Conservation (phyloP, 768 basidiomycete genomes). For the Heimioporus sp. region DNA sequence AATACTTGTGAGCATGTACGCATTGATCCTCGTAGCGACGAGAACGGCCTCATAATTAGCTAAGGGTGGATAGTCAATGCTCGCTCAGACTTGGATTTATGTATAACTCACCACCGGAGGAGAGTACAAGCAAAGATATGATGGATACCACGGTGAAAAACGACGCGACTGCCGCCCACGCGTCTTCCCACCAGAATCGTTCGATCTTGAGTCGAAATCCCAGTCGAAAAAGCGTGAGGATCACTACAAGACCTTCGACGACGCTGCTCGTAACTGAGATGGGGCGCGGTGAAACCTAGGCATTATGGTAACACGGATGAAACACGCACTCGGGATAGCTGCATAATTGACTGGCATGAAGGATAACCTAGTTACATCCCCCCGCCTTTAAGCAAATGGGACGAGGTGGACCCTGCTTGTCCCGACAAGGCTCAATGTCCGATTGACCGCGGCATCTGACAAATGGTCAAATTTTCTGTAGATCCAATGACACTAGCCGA, state of each 20-base stretch:
- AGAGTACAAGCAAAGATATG: not conserved
- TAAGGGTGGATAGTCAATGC: not conserved
- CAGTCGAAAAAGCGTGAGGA: slow-evolving; percentile 15
- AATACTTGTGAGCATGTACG: slow-evolving; percentile 6
- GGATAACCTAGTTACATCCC: too few relatives aligned
- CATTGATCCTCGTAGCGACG: not conserved
- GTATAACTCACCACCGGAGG: not conserved
- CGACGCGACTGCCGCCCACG: slow-evolving; percentile 15
- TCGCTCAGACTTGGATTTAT: too few relatives aligned
- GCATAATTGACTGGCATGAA: not conserved
- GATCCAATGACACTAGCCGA: too few relatives aligned
- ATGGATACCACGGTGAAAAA: not conserved
- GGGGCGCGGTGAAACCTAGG: not conserved
- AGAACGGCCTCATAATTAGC: not conserved
- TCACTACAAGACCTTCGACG: slow-evolving; percentile 2
- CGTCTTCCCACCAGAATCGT: slow-evolving; percentile 24
- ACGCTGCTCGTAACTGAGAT: slow-evolving; percentile 6
- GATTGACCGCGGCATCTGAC: too few relatives aligned
- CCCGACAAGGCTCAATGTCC: too few relatives aligned
- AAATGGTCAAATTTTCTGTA: too few relatives aligned
- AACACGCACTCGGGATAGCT: slow-evolving; percentile 5
- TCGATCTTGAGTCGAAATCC: slow-evolving; percentile 13
- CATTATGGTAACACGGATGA: not conserved
- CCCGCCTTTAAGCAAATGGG: too few relatives aligned
- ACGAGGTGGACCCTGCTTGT: too few relatives aligned